Conservation (phyloP, 2,329 filamentous ascomycete genomes). For the Botrytis medusae region DNA sequence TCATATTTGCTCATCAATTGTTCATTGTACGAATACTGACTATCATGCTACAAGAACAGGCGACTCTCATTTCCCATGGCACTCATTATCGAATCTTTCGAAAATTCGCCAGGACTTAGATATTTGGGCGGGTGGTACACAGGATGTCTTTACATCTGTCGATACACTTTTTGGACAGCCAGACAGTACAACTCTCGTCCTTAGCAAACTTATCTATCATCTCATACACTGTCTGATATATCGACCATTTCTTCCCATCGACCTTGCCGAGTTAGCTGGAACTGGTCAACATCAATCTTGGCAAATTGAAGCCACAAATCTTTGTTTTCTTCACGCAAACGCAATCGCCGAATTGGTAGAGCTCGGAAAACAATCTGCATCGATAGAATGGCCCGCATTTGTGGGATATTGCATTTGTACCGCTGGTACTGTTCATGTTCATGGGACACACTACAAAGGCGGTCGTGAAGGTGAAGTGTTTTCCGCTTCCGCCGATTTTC, state of each 20-base stretch:
- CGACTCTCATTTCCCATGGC: conserved; percentile 89
- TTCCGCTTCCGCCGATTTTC: conserved; percentile 66
- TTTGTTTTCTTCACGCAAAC: conserved; percentile 84
- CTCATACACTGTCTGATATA: conserved; percentile 85
- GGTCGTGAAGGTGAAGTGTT: conserved; percentile 45
- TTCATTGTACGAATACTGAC: conserved; percentile 16
- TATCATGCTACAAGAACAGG: conserved; percentile 44
- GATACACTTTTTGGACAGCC: conserved; percentile 73
- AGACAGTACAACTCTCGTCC: conserved; percentile 74
- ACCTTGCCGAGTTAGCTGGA: conserved; percentile 75
- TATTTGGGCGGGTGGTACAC: conserved; percentile 79
- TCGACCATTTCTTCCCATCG: conserved; percentile 81
- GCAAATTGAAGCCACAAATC: conserved; percentile 88
- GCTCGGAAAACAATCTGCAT: conserved; percentile 65
- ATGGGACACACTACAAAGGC: conserved; percentile 74
- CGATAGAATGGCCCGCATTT: conserved; percentile 83
- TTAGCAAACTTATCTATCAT: conserved; percentile 86
- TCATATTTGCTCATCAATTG: background rate
- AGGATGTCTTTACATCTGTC: conserved; percentile 74
- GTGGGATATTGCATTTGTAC: conserved; percentile 85
- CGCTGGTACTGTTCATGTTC: conserved; percentile 83
- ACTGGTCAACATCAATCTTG: conserved; percentile 85
- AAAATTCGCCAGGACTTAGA: conserved; percentile 84
- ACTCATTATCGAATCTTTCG: conserved; percentile 78
- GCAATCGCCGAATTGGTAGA: conserved; percentile 82